These are phyloP conservation scores for Cicer judaicum DNA, from an alignment of 306 rosid species.

Conservation along the genomic window DNA sequence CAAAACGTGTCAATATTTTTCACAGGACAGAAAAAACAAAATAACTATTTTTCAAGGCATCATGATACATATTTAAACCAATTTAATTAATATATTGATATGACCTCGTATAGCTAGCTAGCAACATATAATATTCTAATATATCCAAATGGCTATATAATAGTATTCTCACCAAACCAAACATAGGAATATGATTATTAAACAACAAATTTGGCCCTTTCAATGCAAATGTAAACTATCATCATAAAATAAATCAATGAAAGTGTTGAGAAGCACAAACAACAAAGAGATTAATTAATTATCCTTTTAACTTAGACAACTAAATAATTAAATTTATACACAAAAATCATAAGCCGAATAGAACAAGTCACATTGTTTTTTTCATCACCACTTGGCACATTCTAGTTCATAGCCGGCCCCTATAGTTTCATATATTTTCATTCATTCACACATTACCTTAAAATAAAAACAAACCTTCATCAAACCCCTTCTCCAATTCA, in stretches of 20 bases:
- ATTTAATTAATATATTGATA: background rate
- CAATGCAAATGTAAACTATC: background rate
- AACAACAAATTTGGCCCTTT: conserved; percentile 30
- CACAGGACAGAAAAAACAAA: background rate
- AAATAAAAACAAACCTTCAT: conserved; percentile 17
- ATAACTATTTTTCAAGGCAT: background rate
- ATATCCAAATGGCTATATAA: conserved; percentile 6
- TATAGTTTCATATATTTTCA: background rate
- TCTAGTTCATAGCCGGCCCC: conserved; percentile 62
- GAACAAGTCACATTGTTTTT: conserved; percentile 81
- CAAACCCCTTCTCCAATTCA: conserved; percentile 40
- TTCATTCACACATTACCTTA: background rate
- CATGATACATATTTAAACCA: background rate
- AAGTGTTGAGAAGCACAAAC: conserved; percentile 42
- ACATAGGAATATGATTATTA: conserved; percentile 12
- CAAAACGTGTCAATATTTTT: background rate
- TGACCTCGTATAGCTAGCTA: conserved; percentile 12
- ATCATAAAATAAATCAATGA: conserved; percentile 32
- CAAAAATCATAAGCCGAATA: conserved; percentile 51
- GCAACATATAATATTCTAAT: background rate
- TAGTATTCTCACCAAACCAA: conserved; percentile 27
- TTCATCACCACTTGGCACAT: conserved; percentile 74
- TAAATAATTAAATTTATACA: background rate
- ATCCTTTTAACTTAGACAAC: conserved; percentile 30
- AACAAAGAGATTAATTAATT: conserved; percentile 25